Evolutionary conservation across 1,284 basidiomycete genomes (phyloP).

Genomic region (Pholiota adiposa): DNA sequence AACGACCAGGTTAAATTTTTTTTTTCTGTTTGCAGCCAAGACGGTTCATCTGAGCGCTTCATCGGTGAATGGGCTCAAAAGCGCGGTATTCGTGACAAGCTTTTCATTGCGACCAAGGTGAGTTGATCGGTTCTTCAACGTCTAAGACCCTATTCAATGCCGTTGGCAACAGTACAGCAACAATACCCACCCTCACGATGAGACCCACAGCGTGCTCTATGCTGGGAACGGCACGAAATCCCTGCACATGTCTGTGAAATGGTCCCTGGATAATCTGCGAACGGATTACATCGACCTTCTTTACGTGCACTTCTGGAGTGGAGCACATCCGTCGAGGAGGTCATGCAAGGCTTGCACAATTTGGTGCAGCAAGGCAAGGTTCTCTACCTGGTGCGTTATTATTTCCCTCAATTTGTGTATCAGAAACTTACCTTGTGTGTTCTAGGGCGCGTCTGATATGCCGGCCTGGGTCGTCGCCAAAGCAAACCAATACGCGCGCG

Average conservation of each 20-base stretch:
- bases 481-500: slow-evolving; percentile 47
- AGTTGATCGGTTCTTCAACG: not conserved
- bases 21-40: not conserved
- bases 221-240: slow-evolving; percentile 52
- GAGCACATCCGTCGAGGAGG: slow-evolving; percentile 55
- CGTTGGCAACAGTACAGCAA: slow-evolving; percentile 33
- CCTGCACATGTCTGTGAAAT: slow-evolving; percentile 45
- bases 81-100: slow-evolving; percentile 52
- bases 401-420: not conserved
- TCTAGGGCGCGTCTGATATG: slow-evolving; percentile 43
- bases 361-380: slow-evolving; percentile 50
- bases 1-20: not conserved
- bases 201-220: slow-evolving; percentile 42
- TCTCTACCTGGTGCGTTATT: slow-evolving; percentile 45
- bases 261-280: slow-evolving; percentile 56
- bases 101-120: slow-evolving; percentile 58
- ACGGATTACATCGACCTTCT: slow-evolving; percentile 59
- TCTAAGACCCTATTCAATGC: too few relatives aligned
- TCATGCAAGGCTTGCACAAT: slow-evolving; percentile 55
- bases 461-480: slow-evolving; percentile 48
- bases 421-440: not conserved
- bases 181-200: slow-evolving; percentile 30
- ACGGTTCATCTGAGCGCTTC: slow-evolving; percentile 43
- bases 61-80: slow-evolving; percentile 60
- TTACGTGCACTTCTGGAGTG: slow-evolving; percentile 61